phyloP scores from a whole-genome alignment of 441 rosid species.

The Euphorbia corollata region DNA sequence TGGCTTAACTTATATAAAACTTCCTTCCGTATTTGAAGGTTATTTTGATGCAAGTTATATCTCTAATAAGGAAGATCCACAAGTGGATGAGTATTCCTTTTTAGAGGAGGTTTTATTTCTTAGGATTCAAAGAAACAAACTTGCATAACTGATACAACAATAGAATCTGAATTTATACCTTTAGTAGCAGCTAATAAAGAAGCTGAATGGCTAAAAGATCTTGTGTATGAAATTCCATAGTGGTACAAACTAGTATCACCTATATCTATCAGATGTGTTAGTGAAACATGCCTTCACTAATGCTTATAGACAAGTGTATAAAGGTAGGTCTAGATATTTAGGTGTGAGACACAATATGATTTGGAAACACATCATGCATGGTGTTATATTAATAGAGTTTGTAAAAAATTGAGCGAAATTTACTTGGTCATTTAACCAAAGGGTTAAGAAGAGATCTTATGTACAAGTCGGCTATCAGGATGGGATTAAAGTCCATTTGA shows the following conservation, averaged over 20 bases:
- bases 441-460: no score
- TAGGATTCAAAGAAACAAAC: constrained; percentile 1
- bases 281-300: background rate
- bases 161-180: background rate
- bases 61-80: background rate
- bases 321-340: background rate
- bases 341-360: background rate
- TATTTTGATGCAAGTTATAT: constrained; percentile 1
- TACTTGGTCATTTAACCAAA: background rate
- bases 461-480: background rate
- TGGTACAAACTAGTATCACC: background rate
- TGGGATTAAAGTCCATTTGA: no score
- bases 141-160: background rate
- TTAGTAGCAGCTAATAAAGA: no score
- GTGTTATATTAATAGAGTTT: background rate
- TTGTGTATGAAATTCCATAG: background rate
- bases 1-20: background rate
- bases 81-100: background rate
- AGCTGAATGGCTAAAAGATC: background rate
- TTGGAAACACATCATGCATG: no score
- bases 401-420: background rate
- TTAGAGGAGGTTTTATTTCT: background rate
- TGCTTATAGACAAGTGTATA: background rate
- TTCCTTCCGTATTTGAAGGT: background rate
- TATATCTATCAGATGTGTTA: background rate